A percentile compares a stretch with the other conserved stretches of the same genome.
phyloP scores from a whole-genome alignment of 345 rosid species.

The Citropsis articulata region DNA sequence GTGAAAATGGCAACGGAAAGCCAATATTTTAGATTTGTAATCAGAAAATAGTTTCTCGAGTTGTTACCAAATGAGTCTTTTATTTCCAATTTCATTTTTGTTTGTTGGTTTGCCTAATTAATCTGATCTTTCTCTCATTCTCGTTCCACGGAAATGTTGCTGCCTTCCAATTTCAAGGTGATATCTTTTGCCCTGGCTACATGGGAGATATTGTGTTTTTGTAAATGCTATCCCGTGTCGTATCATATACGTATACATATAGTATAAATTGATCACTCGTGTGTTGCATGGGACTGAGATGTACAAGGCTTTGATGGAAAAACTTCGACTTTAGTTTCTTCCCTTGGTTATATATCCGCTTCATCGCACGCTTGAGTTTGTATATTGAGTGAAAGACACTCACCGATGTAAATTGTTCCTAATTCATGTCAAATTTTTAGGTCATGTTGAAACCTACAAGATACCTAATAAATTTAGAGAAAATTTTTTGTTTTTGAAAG shows the following conservation, averaged over 20 bases:
- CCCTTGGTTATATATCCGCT: background rate
- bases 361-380: background rate
- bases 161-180: constrained; percentile 14
- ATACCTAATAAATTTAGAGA: background rate
- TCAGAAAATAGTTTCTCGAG: background rate
- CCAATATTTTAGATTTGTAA: background rate
- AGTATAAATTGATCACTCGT: background rate
- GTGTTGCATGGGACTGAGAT: background rate
- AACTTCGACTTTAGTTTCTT: background rate
- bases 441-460: background rate
- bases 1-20: too few relatives aligned
- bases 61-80: background rate
- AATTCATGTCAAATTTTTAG: background rate
- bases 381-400: background rate
- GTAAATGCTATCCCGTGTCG: background rate
- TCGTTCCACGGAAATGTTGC: background rate
- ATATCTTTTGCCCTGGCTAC: background rate
- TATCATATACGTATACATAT: background rate
- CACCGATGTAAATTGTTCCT: background rate
- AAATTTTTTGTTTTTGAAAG: background rate
- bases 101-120: background rate
- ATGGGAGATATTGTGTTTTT: background rate
- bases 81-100: background rate
- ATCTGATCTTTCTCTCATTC: constrained; percentile 1
- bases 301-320: background rate